Evolutionary conservation across 768 basidiomycete species (phyloP), one percentile per base, ranked within the genome.

Genomic region (Crucibulum laeve): DNA sequence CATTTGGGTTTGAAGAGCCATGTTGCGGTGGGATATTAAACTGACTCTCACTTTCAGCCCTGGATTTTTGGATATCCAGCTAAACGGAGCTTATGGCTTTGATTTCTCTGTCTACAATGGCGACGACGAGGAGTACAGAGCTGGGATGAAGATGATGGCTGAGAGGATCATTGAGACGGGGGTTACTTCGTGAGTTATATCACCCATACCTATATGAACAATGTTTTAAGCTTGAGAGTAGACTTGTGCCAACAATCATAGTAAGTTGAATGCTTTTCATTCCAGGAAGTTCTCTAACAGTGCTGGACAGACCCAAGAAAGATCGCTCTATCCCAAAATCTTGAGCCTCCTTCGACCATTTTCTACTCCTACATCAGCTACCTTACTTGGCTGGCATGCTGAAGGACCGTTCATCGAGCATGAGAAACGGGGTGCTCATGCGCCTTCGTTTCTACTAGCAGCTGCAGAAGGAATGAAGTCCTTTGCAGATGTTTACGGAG

Each of bases 321-420:
- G 75, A 57, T 76, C 80, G 0, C 61, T 87, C 8, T 89, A 90
- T 54, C 83, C 85, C 2, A 81, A 81, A 49, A 56, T 91, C 22
- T 68, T 91, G 1, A 66, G 69, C 44, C 71, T 90, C 14, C 71
- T 92, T 21, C 75, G 74, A 25, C 88, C 89, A 1, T 80, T 79
- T 55, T 77, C 80, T 11, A 74, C 79, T 11, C 67, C 77, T 0
- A 68, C 52, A 7, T 84, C 84, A 7, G 90, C 91, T 0, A 82
- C 77, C 25, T 61, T 91, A 3, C 76, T 94, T 10, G 92, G 92
- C 21, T 94, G 87, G 84, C 92, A 95, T 51, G 87, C 78, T 21
- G 92, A 95, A 63, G 92, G 92, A 0, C 91, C 92, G 0, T 94
- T 93, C 68, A 73, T 93, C 33, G 83, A 90, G 43, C 64, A 79